phyloP scores from a whole-genome alignment of 164 flowering plant species.

The Magnolia changhungtana region DNA sequence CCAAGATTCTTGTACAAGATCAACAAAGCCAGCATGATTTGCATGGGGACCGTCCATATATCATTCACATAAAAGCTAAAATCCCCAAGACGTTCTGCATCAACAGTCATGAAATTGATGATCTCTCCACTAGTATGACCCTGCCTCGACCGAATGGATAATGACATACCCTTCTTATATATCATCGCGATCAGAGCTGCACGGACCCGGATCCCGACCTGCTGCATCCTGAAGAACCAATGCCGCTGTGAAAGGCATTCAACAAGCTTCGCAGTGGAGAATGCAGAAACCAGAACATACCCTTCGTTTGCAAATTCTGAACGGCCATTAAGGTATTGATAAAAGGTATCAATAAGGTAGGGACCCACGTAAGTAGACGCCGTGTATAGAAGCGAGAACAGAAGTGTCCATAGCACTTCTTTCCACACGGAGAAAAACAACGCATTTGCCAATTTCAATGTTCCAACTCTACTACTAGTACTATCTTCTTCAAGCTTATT shows the following conservation, averaged over 20 bases:
- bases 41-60: conserved; percentile 57
- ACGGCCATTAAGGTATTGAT: conserved; percentile 54
- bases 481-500: conserved; percentile 21
- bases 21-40: conserved; percentile 48
- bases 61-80: conserved; percentile 64
- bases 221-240: conserved; percentile 53
- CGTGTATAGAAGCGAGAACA: conserved; percentile 33
- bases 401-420: conserved; percentile 38
- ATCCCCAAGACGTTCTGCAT: conserved; percentile 60
- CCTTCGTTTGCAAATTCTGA: conserved; percentile 40
- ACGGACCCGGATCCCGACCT: conserved; percentile 39
- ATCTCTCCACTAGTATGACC: conserved; percentile 63
- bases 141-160: conserved; percentile 60
- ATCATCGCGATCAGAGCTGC: conserved; percentile 47
- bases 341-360: conserved; percentile 59
- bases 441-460: conserved; percentile 42
- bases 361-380: conserved; percentile 70
- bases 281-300: conserved; percentile 43
- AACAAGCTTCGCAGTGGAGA: conserved; percentile 54
- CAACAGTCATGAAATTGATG: conserved; percentile 70
- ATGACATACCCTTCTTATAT: conserved; percentile 56
- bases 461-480: conserved; percentile 24
- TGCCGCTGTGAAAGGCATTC: conserved; percentile 61
- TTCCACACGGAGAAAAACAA: conserved; percentile 38
- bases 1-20: conserved; percentile 68